These are phyloP conservation scores for Russula abietina DNA, from an alignment of 768 basidiomycete genomes.

Conservation along the genomic window DNA sequence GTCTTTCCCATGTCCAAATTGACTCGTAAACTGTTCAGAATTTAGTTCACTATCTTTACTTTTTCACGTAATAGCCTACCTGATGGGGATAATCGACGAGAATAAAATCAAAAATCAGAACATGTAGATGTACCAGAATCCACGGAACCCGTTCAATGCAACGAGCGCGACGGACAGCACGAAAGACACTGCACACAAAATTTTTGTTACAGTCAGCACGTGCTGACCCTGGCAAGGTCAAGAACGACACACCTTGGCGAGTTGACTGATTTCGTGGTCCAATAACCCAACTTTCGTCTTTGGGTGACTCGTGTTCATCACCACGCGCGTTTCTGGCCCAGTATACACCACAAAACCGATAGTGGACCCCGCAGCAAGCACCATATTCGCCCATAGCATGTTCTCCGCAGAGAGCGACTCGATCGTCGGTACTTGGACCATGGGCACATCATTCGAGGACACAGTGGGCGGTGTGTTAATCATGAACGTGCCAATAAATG, in stretches of 20 bases:
- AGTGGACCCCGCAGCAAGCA: constrained; percentile 89
- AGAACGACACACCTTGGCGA: constrained; percentile 69
- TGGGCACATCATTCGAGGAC: constrained; percentile 34
- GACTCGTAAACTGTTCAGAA: constrained; percentile 72
- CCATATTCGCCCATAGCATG: constrained; percentile 95
- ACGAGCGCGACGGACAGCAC: constrained; percentile 86
- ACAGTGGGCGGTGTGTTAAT: constrained; percentile 46
- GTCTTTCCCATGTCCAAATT: constrained; percentile 99
- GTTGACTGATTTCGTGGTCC: constrained; percentile 89
- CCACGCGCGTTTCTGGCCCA: constrained; percentile 84
- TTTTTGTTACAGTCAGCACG: constrained; percentile 41
- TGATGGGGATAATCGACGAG: constrained; percentile 98
- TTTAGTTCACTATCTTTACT: background rate
- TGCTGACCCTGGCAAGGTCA: background rate
- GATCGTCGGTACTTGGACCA: constrained; percentile 42
- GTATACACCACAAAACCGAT: constrained; percentile 94
- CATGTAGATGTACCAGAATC: constrained; percentile 93
- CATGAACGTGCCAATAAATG: constrained; percentile 90
- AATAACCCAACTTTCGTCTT: constrained; percentile 89
- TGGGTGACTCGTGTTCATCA: constrained; percentile 98
- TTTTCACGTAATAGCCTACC: constrained; percentile 42
- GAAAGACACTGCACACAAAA: constrained; percentile 91
- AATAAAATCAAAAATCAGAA: constrained; percentile 96
- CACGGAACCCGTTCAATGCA: constrained; percentile 92
- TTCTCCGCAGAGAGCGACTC: constrained; percentile 94